Base-by-base conservation (phyloP, 768 basidiomycete genomes). In the Tulasnella sp. region DNA sequence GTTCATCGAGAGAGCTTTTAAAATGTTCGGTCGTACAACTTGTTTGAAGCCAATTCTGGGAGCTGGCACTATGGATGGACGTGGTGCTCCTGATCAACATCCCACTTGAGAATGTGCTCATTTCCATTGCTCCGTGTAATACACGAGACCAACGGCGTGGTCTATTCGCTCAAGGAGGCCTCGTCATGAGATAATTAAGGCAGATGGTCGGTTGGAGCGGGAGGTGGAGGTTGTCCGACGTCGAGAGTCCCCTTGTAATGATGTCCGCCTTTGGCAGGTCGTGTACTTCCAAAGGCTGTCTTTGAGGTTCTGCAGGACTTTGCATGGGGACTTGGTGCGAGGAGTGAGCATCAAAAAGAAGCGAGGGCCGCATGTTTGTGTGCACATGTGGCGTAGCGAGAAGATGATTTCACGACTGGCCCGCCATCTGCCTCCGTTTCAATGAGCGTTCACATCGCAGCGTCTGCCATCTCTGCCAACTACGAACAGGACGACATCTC, bases 381-480 rank as follows among this genome's bases (percentile, higher is more conserved):
- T 67, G 61, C 26, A 13, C 15, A 2, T 73, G 71, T 73, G 71
- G 40, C 71, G 71, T 13, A 10, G n/a, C 71, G n/a, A 32, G 71
- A 20, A 40, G 46, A 32, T 73, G 40, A 40, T 40, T 73, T 23
- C 61, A 35, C 61, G 61, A 67, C 61, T 35, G 61, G 61, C 7
- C 61, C 13, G 7, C 61, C 61, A 67, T 67, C 61, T n/a, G 51
- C 51, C n/a, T 13, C 71, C 37, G 44, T 37, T 40, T 37, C 71
- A 10, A 77, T 77, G 77, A 77, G 77, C 69, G 71, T 77, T 40
- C 77, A 73, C 23, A 70, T 77, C 13, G 39, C 77, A 29, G 70
- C 77, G 69, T 42, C 67, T 69, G 77, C 32, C 35, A 44, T 77
- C 48, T 32, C 44, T 29, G 37, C 77, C 23, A 40, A 32, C 44